Conservation (phyloP, 768 basidiomycete species). For the Russula ochroleuca region DNA sequence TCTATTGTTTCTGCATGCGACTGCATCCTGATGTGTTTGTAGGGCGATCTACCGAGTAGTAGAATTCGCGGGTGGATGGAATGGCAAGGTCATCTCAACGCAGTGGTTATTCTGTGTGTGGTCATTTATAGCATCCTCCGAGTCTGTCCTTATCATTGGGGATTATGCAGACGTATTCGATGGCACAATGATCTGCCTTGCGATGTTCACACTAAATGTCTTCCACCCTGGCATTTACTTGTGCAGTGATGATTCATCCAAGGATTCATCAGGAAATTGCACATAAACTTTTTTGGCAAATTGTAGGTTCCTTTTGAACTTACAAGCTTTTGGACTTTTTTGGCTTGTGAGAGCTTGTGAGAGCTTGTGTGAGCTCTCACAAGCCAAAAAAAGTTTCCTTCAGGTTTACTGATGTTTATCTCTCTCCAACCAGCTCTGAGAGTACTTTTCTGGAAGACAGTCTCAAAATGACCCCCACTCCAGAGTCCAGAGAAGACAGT, state of each 20-base stretch:
- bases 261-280: too few species aligned
- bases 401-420: too few species aligned
- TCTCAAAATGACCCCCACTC: neutral
- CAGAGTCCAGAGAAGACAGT: neutral
- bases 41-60: conserved; percentile 22
- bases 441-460: neutral
- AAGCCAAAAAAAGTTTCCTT: too few species aligned
- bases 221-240: conserved; percentile 20
- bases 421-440: neutral
- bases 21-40: neutral
- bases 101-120: conserved; percentile 22
- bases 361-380: too few species aligned
- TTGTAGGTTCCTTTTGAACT: too few species aligned
- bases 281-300: too few species aligned
- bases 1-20: neutral
- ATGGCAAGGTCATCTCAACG: conserved; percentile 19
- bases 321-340: too few species aligned
- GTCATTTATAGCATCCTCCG: neutral
- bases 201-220: conserved; percentile 20
- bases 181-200: conserved; percentile 20
- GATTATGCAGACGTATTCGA: conserved; percentile 20
- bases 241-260: neutral
- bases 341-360: too few species aligned
- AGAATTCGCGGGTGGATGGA: conserved; percentile 22
- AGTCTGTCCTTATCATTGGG: neutral